phyloP scores from a whole-genome alignment of 768 basidiomycete genomes.

The Exsudoporus frostii region DNA sequence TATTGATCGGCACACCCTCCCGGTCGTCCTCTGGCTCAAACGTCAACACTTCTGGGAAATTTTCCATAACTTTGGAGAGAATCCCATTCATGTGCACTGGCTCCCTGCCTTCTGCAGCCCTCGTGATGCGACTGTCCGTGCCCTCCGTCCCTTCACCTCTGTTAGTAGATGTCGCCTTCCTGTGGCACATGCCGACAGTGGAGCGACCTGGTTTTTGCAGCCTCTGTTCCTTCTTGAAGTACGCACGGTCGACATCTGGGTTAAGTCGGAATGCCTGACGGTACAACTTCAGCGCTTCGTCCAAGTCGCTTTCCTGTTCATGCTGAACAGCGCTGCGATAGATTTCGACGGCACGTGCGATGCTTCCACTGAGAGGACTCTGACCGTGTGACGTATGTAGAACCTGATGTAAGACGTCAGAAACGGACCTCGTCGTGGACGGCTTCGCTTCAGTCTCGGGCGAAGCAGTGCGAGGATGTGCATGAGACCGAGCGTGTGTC shows the following conservation, averaged over 20 bases:
- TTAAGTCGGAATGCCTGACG: conserved; percentile 78
- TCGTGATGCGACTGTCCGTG: conserved; percentile 72
- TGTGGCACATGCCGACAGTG: conserved; percentile 46
- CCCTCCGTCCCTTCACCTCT: conserved; percentile 55
- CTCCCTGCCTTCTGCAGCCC: conserved; percentile 40
- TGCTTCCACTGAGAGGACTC: conserved; percentile 31
- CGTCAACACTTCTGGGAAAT: conserved; percentile 45
- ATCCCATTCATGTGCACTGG: conserved; percentile 30
- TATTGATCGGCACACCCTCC: conserved; percentile 49
- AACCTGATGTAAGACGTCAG: conserved; percentile 12
- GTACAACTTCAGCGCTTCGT: conserved; percentile 74
- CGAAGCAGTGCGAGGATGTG: background rate
- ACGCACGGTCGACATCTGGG: conserved; percentile 70
- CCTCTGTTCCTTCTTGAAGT: conserved; percentile 52
- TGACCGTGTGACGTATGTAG: conserved; percentile 26
- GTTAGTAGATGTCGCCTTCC: conserved; percentile 78
- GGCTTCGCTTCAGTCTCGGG: conserved; percentile 5
- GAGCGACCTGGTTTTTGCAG: conserved; percentile 11
- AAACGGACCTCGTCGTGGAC: conserved; percentile 10
- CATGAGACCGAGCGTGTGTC: conserved; percentile 2
- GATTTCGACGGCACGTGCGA: conserved; percentile 53
- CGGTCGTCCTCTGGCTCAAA: conserved; percentile 74
- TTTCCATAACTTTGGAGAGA: conserved; percentile 47
- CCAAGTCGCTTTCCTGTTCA: conserved; percentile 72
- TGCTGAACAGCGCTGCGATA: conserved; percentile 69